Conservation (phyloP, 805 yeast species). For the Deakozyma indianensis region DNA sequence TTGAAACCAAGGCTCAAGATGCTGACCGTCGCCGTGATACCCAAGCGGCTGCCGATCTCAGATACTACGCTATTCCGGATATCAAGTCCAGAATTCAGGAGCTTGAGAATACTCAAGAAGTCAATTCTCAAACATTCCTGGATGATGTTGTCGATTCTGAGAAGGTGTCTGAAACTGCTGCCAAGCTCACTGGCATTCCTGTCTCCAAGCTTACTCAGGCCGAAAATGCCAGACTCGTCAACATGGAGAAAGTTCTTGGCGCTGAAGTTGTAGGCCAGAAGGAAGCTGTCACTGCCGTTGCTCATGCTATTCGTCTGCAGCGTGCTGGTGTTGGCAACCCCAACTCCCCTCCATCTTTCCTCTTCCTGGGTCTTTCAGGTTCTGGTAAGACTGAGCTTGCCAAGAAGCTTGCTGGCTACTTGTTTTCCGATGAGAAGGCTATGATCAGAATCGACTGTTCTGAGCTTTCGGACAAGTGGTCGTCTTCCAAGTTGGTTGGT, state of each 20-base stretch:
- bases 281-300: constrained; percentile 91
- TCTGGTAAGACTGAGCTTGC: constrained; percentile 98
- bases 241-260: constrained; percentile 81
- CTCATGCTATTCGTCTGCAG: constrained; percentile 84
- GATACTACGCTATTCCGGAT: constrained; percentile 96
- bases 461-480: constrained; percentile 88
- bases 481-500: constrained; percentile 88
- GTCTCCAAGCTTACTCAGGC: constrained; percentile 89
- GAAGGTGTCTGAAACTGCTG: constrained; percentile 92
- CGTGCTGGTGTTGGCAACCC: constrained; percentile 96
- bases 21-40: constrained; percentile 97
- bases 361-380: constrained; percentile 90
- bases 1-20: constrained; percentile 83
- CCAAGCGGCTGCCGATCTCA: constrained; percentile 85
- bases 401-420: constrained; percentile 88
- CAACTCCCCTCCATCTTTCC: constrained; percentile 87
- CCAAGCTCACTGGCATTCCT: constrained; percentile 92
- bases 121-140: constrained; percentile 49
- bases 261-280: constrained; percentile 85
- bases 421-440: constrained; percentile 91
- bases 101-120: constrained; percentile 66
- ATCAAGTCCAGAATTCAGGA: constrained; percentile 58
- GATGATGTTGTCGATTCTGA: constrained; percentile 86
- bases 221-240: constrained; percentile 83
- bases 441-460: constrained; percentile 98